Conservation (phyloP, 1,139 yeast genomes). For the Saccharomyces hybrid region DNA sequence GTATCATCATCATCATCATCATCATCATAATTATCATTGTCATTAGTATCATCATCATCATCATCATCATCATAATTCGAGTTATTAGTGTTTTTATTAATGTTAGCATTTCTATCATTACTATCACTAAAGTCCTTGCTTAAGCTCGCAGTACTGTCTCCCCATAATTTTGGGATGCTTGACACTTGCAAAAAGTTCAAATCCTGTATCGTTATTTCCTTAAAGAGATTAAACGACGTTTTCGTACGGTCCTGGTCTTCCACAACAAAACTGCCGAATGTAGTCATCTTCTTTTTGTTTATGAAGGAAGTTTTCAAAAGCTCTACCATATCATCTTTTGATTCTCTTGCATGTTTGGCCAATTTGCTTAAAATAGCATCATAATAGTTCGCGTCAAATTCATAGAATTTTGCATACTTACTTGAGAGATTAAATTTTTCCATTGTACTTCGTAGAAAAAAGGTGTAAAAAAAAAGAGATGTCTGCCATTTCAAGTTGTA, state of each 20-base stretch:
- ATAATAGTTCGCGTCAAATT: conserved; percentile 5
- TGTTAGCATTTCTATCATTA: neutral
- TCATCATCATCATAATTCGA: neutral
- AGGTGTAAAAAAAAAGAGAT: conserved; percentile 16
- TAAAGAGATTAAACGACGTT: neutral
- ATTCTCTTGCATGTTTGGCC: conserved; percentile 4
- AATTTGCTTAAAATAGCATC: conserved; percentile 10
- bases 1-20: neutral
- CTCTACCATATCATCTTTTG: neutral
- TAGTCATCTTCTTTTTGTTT: neutral
- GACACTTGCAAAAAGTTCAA: neutral
- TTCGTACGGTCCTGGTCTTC: neutral
- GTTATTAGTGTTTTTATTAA: neutral
- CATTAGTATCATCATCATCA: neutral
- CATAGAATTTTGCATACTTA: conserved; percentile 3
- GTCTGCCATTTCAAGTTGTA: conserved; percentile 21
- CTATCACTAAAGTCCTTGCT: neutral
- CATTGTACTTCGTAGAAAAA: conserved; percentile 11
- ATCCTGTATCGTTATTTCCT: neutral
- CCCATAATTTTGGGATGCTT: neutral
- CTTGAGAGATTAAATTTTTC: conserved; percentile 9
- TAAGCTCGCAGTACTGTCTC: neutral
- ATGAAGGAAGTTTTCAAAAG: neutral
- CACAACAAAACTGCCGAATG: neutral
- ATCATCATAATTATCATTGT: neutral